Conservation (phyloP, 2,329 filamentous ascomycete genomes). For the Calonectria leucothoes region DNA sequence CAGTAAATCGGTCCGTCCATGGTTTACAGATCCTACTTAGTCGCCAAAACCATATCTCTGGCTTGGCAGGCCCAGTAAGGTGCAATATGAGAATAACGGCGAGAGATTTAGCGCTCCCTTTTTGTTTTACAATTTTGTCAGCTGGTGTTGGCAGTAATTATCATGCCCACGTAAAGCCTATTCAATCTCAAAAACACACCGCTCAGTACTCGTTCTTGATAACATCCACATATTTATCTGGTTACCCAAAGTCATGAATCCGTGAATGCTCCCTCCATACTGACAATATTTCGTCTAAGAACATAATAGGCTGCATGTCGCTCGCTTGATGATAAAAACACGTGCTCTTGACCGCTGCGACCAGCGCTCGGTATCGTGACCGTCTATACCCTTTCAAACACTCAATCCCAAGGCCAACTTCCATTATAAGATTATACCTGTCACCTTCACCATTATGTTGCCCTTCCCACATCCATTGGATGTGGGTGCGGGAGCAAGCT, state of each 20-base stretch:
- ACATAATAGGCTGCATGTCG: background rate
- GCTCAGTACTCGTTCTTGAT: background rate
- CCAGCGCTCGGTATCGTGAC: conserved; percentile 16
- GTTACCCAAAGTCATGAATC: background rate
- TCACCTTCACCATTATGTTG: conserved; percentile 30
- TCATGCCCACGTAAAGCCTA: too few relatives aligned
- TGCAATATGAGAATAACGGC: background rate
- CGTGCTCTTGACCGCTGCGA: conserved; percentile 7
- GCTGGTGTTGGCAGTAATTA: background rate
- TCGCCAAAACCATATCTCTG: background rate
- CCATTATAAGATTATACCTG: background rate
- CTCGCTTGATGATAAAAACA: background rate
- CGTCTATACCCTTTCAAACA: background rate
- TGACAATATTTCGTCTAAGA: background rate
- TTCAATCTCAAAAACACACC: background rate
- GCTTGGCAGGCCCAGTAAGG: background rate
- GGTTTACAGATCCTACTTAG: background rate
- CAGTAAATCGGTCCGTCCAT: background rate
- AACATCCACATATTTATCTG: background rate
- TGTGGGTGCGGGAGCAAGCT: conserved; percentile 44
- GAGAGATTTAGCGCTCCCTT: background rate
- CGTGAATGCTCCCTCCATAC: background rate
- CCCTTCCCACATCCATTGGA: conserved; percentile 57
- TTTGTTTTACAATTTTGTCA: background rate
- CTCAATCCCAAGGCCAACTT: background rate